A percentile compares a stretch with the other conserved stretches of the same genome.
Evolutionary conservation across 164 flowering plant genomes (phyloP).

Genomic region (Liquidambar formosana): DNA sequence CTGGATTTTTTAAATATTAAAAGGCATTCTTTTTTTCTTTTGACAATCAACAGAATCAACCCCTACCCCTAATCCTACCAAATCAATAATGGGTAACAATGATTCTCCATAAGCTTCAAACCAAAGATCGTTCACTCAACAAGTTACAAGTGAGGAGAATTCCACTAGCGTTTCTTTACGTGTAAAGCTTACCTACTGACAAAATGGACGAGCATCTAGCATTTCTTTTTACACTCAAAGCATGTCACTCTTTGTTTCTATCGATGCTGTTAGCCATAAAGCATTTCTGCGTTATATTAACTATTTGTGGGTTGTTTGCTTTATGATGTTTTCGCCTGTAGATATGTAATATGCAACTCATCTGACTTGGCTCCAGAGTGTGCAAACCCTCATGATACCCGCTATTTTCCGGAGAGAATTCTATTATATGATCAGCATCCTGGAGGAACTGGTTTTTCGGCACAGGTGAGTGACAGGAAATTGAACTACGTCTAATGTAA

Average conservation of each 20-base stretch:
- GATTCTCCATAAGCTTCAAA: too few relatives aligned
- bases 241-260: background rate
- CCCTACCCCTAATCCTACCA: too few relatives aligned
- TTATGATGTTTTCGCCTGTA: conserved; percentile 26
- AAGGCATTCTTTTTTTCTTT: too few relatives aligned
- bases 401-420: conserved; percentile 76
- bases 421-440: conserved; percentile 90
- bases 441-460: conserved; percentile 85
- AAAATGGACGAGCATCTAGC: background rate
- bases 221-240: conserved; percentile 1
- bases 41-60: too few relatives aligned
- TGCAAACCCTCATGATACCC: conserved; percentile 78
- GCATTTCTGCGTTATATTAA: background rate
- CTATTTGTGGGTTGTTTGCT: background rate
- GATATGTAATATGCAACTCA: conserved; percentile 72
- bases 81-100: too few relatives aligned
- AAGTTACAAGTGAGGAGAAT: too few relatives aligned
- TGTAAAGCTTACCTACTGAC: background rate
- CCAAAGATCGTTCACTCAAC: too few relatives aligned
- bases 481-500: background rate
- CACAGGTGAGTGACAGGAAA: conserved; percentile 49
- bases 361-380: conserved; percentile 92
- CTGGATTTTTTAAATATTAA: background rate
- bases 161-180: too few relatives aligned
- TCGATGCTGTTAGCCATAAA: background rate